Base-by-base conservation (phyloP, 352 stramenopile genomes). In the Aphanomyces stellatus region DNA sequence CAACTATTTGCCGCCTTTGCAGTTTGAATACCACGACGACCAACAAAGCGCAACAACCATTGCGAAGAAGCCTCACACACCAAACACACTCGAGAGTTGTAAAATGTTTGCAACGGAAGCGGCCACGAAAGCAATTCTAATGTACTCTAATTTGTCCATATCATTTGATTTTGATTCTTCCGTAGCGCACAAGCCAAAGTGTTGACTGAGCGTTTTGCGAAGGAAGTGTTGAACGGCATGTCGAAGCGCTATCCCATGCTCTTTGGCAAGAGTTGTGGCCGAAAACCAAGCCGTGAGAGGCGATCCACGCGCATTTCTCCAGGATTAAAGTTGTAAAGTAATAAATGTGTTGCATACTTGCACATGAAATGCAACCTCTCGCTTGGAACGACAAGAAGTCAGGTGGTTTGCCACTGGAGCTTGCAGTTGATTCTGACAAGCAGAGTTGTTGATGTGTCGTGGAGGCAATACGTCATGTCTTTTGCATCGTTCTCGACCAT, bases 1-100 rank as follows among this genome's bases (percentile, higher is more conserved):
- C 46, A 81, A 92, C 64, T 85, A 76, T 48, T 57, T 92, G 81
- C 28, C 41, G 13, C 60, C 60, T 4, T 28, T 67, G 25, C n/a
- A 56, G 51, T n/a, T 30, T 17, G 33, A 48, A 0, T 61, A 28
- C 46, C 5, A 59, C n/a, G n/a, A n/a, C n/a, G n/a, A 19, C 27
- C 10, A 7, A n/a, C 25, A n/a, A 34, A 17, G 7, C 41, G 15
- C 43, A 25, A 15, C 57, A 35, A 17, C 30, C 24, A n/a, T n/a
- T n/a, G n/a, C 55, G 34, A 34, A 42, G 19, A 56, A 48, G 43
- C 28, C 51, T 27, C n/a, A n/a, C n/a, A n/a, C n/a, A n/a, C 27
- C 33, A 11, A 19, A 1, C 19, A 57, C 40, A 6, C 5, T 6
- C 3, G 41, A 57, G 8, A 55, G 34, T 13, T 43, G 34, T 31